Base-by-base conservation (phyloP, 2,329 filamentous ascomycete genomes). In the Exophiala mesophila region DNA sequence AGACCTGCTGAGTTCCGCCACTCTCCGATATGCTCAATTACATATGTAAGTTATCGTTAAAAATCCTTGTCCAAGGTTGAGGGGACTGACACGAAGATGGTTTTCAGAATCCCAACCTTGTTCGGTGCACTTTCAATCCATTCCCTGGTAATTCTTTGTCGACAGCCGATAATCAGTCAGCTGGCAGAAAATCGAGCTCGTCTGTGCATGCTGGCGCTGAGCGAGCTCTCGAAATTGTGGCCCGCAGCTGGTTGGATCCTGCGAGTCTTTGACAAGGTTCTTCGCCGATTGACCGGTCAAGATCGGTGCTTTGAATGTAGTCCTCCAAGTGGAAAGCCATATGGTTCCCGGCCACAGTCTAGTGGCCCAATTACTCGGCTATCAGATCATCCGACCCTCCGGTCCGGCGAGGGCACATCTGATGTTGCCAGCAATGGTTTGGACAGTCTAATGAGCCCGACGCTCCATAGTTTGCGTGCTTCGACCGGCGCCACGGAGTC, bases 111-210 rank as follows among this genome's bases (percentile, higher is more conserved):
- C 10, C 50, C 52, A 1, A 32, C 53, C 5, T 36, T 47, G 10
- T 31, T 54, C 17, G 49, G 41, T 2, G 32, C 40, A 12, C 18
- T 29, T 24, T 36, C 37, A 5, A 47, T 55, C 13, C 31, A 55
- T 16, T 45, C 54, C 8, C 33, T 45, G 8, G n/a, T 53, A 24
- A 55, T 58, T n/a, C 43, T 44, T 30, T 41, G 36, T 26, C 39
- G 45, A 2, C 33, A 47, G 20, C 2, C 42, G 1, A 50, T 49
- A 12, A 28, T 47, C 15, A 48, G 39, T 32, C 41, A 53, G 23
- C 49, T 57, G n/a, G 55, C 55, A 10, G 50, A 58, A 21, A 49
- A 57, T 41, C 49, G 56, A 28, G 51, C 54, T n/a, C 44, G 41
- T 3, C 47, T 57, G 26, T 56, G 54, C 29, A 56, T 58, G 55